These are phyloP conservation scores for Corchorus olitorius DNA, from an alignment of 345 rosid genomes.

Conservation along the genomic window DNA sequence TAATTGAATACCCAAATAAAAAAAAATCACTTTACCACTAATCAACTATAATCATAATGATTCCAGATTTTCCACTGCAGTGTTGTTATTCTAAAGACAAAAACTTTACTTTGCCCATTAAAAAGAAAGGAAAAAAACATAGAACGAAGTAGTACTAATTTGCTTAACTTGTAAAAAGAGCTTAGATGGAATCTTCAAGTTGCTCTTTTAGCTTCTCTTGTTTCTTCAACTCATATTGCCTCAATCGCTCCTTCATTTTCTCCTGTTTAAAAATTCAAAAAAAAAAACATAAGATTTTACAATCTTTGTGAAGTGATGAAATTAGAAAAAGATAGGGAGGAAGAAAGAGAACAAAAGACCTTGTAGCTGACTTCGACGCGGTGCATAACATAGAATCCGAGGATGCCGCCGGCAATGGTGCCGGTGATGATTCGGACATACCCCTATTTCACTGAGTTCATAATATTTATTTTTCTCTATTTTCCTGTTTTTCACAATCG, in stretches of 20 bases:
- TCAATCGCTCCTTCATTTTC: constrained; percentile 79
- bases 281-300: neutral
- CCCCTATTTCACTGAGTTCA: constrained; percentile 63
- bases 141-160: neutral
- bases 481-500: neutral
- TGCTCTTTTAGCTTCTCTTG: constrained; percentile 51
- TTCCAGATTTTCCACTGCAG: neutral
- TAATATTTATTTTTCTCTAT: neutral
- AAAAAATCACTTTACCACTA: neutral
- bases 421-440: constrained; percentile 75
- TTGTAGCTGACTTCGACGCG: constrained; percentile 74
- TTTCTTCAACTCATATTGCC: constrained; percentile 54
- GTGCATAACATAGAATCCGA: constrained; percentile 91
- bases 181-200: constrained; percentile 51
- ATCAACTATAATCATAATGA: neutral
- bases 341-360: constrained; percentile 30
- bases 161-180: neutral
- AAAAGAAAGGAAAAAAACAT: no score
- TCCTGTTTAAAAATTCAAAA: constrained; percentile 39
- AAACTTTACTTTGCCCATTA: no score
- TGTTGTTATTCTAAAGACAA: neutral
- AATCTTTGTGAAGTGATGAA: no score
- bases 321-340: neutral
- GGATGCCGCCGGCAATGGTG: constrained; percentile 71
- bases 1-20: neutral